Base-by-base conservation (phyloP, 2,329 filamentous ascomycete genomes). In the Phialophora macrospora region DNA sequence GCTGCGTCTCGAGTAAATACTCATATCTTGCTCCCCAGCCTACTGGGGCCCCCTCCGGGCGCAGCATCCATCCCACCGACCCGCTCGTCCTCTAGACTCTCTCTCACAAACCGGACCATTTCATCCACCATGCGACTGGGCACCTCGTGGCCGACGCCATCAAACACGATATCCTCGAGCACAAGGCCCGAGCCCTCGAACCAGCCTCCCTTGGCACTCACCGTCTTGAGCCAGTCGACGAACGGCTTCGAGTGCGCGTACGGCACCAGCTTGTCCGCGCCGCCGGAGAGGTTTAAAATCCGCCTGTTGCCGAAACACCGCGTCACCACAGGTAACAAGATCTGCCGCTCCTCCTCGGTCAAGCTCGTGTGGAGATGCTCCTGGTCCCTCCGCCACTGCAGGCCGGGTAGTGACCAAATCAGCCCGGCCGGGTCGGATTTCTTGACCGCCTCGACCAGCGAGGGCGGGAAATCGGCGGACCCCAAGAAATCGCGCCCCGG, bases 371-470 rank as follows among this genome's bases (percentile, higher is more conserved):
- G 74, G n/a, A 80, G 65, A 3, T 73, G 71, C 1, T 67, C 73
- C 28, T 74, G 71, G 28, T 75, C 75, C n/a, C 74, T 68, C 14
- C 51, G 44, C 60, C 56, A 74, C 70, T 20, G 70, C 68, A 49
- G 70, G 64, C 63, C 63, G n/a, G 41, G 28, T 8, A 52, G 38
- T 6, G 24, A 48, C 66, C 66, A 88, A 9, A 97, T 78, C 6
- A 95, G 80, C 1, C 86, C 89, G 22, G 89, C 90, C 0, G 94
- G 93, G 72, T 99, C 95, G 65, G 84, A 86, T 61, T 83, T 84
- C 24, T 83, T 79, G 32, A 92, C 85, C 0, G 86, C 83, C 0
- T 83, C 78, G 0, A 93, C 78, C 6, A 97, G 83, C 0, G 87
- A 83, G 0, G 78, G 76, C 0, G 94, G 93, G 72, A 97, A 97